These are phyloP conservation scores for Penicillium daleae DNA, from an alignment of 495 filamentous ascomycete genomes.

Conservation along the genomic window DNA sequence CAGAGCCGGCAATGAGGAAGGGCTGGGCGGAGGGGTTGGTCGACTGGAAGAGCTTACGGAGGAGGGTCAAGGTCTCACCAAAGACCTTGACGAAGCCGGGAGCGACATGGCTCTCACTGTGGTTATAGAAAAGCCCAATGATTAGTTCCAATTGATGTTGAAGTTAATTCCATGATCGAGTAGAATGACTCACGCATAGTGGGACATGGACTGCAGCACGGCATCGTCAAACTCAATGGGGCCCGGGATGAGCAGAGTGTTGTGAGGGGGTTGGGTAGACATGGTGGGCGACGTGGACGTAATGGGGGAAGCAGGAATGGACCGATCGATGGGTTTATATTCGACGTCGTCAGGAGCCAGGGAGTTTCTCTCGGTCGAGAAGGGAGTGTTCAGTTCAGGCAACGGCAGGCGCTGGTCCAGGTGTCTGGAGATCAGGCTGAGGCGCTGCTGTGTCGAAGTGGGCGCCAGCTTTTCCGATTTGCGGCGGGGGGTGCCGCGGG, in stretches of 20 bases:
- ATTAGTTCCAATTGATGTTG: slow-evolving; percentile 12
- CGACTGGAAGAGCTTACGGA: slow-evolving; percentile 92
- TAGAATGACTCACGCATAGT: slow-evolving; percentile 77
- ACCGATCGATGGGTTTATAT: slow-evolving; percentile 55
- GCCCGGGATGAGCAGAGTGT: slow-evolving; percentile 88
- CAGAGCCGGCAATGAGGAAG: slow-evolving; percentile 90
- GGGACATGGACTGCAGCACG: slow-evolving; percentile 91
- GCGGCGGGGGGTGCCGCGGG: slow-evolving; percentile 46
- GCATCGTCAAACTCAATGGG: slow-evolving; percentile 99
- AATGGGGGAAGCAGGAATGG: slow-evolving; percentile 32
- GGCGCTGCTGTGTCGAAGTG: slow-evolving; percentile 63
- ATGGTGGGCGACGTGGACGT: slow-evolving; percentile 47
- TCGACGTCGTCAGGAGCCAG: slow-evolving; percentile 59
- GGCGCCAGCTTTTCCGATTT: slow-evolving; percentile 57
- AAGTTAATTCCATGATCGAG: neutral
- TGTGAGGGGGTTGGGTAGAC: slow-evolving; percentile 79
- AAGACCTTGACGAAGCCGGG: slow-evolving; percentile 87
- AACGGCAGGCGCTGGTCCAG: slow-evolving; percentile 64
- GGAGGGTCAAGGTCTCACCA: slow-evolving; percentile 83
- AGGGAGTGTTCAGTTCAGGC: slow-evolving; percentile 68
- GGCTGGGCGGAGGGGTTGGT: slow-evolving; percentile 81
- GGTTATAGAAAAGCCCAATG: neutral
- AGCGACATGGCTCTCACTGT: slow-evolving; percentile 89
- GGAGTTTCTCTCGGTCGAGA: slow-evolving; percentile 64
- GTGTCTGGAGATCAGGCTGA: slow-evolving; percentile 82